Percentiles rank a stretch among this genome's conserved stretches.
Conservation (phyloP, 140 eudicot genomes). For the Bidens hawaiensis region DNA sequence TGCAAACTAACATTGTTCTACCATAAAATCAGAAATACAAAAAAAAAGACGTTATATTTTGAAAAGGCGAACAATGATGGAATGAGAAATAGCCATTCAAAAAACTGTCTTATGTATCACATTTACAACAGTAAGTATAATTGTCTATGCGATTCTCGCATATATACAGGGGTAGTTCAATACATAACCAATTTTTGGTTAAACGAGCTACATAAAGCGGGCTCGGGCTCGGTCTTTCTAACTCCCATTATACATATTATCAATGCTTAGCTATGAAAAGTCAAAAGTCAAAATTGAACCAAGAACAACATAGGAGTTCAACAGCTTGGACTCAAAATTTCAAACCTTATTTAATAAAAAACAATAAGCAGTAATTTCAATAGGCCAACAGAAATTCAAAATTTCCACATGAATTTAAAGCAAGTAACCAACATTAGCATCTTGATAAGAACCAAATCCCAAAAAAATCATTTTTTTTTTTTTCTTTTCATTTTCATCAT, state of each 20-base stretch:
- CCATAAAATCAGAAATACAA: neutral
- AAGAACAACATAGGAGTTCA: slow-evolving; percentile 6
- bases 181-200: neutral
- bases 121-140: neutral
- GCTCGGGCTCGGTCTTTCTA: neutral
- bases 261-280: neutral
- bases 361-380: neutral
- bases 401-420: neutral
- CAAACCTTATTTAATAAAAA: neutral
- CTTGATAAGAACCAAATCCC: neutral
- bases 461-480: neutral
- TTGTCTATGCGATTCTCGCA: neutral
- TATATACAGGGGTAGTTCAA: too few species aligned
- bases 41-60: neutral
- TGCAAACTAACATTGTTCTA: neutral
- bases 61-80: neutral
- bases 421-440: too few species aligned
- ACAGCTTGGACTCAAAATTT: slow-evolving; percentile 1
- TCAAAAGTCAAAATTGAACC: slow-evolving; percentile 7
- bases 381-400: slow-evolving; percentile 17
- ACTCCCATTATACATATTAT: neutral
- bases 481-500: slow-evolving; percentile 3
- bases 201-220: neutral
- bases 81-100: neutral
- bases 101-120: too few species aligned